Percentiles rank a stretch among this genome's conserved stretches.
These are phyloP conservation scores for Penicillium malachiteum DNA, from an alignment of 495 filamentous ascomycete genomes.

Conservation along the genomic window DNA sequence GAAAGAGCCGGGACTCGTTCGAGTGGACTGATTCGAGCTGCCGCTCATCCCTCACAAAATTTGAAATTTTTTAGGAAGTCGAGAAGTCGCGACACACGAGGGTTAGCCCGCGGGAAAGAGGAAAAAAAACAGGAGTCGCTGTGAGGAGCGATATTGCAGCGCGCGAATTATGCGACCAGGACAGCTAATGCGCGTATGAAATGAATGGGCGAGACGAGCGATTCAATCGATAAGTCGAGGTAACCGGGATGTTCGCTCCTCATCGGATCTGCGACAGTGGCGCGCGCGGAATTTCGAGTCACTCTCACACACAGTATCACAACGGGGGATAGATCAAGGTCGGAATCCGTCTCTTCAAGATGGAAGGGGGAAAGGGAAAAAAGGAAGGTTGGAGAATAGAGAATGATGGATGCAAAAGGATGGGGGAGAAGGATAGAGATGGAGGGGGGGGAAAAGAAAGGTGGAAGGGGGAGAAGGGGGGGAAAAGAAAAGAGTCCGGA, in stretches of 20 bases:
- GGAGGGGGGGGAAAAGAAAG: constrained; percentile 15
- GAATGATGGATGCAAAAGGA: constrained; percentile 26
- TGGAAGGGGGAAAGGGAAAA: constrained; percentile 17
- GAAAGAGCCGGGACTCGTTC: constrained; percentile 49
- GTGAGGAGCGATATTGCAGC: constrained; percentile 19
- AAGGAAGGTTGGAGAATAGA: constrained; percentile 15
- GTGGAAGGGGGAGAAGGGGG: constrained; percentile 20
- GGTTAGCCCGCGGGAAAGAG: constrained; percentile 1
- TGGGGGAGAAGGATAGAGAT: constrained; percentile 14
- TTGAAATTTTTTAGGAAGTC: constrained; percentile 4
- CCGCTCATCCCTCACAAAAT: constrained; percentile 47
- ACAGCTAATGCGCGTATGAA: constrained; percentile 10
- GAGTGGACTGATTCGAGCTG: constrained; percentile 49
- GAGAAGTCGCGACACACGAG: constrained; percentile 27
- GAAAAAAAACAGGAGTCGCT: constrained; percentile 18
- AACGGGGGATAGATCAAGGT: not conserved
- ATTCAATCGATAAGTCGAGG: constrained; percentile 18
- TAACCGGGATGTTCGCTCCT: constrained; percentile 15
- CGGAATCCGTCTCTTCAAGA: not conserved
- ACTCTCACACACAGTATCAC: not conserved
- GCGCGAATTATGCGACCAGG: constrained; percentile 20
- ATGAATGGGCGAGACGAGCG: constrained; percentile 15
- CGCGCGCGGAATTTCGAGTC: constrained; percentile 16
- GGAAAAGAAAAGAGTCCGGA: constrained; percentile 33
- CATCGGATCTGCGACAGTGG: constrained; percentile 28